Base-by-base conservation (phyloP, 306 rosid genomes). In the Castanospermum australe region DNA sequence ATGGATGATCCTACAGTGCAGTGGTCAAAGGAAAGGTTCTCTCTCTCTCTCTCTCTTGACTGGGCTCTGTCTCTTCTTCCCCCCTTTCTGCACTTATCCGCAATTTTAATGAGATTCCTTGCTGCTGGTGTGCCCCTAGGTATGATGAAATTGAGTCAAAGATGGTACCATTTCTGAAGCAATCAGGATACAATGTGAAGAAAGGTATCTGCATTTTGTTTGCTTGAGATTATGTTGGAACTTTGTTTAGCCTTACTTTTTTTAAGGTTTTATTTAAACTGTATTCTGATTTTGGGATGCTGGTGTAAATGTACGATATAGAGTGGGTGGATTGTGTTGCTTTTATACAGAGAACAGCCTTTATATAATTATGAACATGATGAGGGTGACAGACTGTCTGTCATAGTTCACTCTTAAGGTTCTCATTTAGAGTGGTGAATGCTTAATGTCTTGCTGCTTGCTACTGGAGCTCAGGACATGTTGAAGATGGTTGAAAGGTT, bases 1-100 rank as follows among this genome's bases (percentile, higher is more conserved):
- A 96, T 96, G 99, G 99, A 96, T 30, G 99, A 96, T 0, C 96
- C 96, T 67, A 96, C 99, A 0, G 99, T 96, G 70, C 86, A 88
- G 6, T 96, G 99, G 99, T 67, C 98, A 28, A 96, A 96, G 88
- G 96, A 90, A 88, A 96, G 99, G 99, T 95, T 50, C 73, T 76
- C 61, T 28, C 56, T 62, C 56, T 33, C 22, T 48, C 62, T 28
- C 44, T 42, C 18, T n/a, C 68, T 25, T 36, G n/a, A 2, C 44
- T 36, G 44, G 6, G n/a, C n/a, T n/a, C 33, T 12, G 21, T 38
- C 17, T 18, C 18, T 10, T 20, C 8, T 5, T 30, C n/a, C 13
- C 2, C 6, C 4, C 22, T 20, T 12, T 64, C 45, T 44, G 38
- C 64, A 64, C 71, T 54, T 56, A 10, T 11, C 20, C 60, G 35